Evolutionary conservation across 495 filamentous ascomycete species (phyloP).

Genomic region (Annulohypoxylon nitens): DNA sequence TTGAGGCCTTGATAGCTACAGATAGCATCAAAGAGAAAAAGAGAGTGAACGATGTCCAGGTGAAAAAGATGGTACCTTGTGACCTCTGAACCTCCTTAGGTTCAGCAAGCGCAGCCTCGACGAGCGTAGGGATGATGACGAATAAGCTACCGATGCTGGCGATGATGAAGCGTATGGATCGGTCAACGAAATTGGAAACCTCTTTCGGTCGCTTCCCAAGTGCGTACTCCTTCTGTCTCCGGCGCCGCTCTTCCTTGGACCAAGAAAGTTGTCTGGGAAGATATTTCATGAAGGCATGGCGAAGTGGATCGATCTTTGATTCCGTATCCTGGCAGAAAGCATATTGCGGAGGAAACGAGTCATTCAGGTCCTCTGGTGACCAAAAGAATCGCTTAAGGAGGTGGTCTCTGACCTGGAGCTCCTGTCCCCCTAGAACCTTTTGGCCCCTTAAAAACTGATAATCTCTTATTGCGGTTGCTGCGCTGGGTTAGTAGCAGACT

Average conservation of each 20-base stretch:
- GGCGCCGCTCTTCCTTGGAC: constrained; percentile 2
- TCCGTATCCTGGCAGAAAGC: not conserved
- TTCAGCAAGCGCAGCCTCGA: not conserved
- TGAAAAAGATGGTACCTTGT: not conserved
- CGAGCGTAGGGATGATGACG: not conserved
- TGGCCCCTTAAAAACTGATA: constrained; percentile 1
- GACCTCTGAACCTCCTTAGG: not conserved
- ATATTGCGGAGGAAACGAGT: not conserved
- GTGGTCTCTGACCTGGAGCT: not conserved
- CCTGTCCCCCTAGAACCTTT: not conserved
- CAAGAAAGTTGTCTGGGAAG: not conserved
- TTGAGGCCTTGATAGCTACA: constrained; percentile 1
- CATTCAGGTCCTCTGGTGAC: not conserved
- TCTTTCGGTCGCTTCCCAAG: not conserved
- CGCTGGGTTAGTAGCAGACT: not conserved
- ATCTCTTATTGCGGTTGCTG: constrained; percentile 13
- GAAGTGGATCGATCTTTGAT: not conserved
- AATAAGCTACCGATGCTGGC: not conserved
- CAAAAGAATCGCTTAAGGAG: not conserved
- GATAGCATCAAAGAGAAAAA: not conserved
- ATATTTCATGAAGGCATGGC: constrained; percentile 1
- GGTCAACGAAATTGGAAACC: not conserved
- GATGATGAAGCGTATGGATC: not conserved
- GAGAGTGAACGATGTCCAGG: constrained; percentile 2
- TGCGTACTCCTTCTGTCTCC: constrained; percentile 3